Conservation (phyloP, 441 rosid genomes). For the Aleurites moluccanus region DNA sequence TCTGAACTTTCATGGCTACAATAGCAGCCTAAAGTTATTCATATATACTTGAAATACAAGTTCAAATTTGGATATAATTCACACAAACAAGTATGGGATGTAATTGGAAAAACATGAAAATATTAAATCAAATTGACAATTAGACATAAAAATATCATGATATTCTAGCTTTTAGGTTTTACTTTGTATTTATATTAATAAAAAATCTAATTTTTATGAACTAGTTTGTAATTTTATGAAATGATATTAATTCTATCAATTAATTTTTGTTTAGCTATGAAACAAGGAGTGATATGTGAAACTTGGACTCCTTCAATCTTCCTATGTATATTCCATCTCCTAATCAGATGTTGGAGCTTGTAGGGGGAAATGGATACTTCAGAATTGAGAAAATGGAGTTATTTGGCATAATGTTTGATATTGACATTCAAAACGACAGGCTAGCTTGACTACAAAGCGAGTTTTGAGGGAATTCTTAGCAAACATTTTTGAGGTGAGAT, state of each 20-base stretch:
- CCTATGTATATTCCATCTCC: constrained; percentile 28
- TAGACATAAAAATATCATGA: no score
- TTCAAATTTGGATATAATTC: no score
- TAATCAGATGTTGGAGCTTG: constrained; percentile 22
- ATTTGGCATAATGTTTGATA: neutral
- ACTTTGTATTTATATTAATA: no score
- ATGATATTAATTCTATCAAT: neutral
- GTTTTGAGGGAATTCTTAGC: constrained; percentile 21
- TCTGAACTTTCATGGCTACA: no score
- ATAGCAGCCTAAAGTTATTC: no score
- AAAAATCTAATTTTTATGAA: no score
- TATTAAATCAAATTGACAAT: no score
- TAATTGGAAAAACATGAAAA: no score
- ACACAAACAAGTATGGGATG: no score
- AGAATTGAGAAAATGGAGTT: constrained; percentile 31
- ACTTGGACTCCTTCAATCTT: constrained; percentile 38
- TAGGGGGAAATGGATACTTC: constrained; percentile 32
- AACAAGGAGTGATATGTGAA: constrained; percentile 32
- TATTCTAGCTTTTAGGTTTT: no score
- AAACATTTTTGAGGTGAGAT: constrained; percentile 20
- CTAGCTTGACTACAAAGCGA: constrained; percentile 7
- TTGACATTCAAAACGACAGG: neutral
- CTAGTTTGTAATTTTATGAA: no score
- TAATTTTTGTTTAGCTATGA: neutral
- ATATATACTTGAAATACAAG: no score